Evolutionary conservation across 805 yeast genomes (phyloP).

Genomic region (Candida michaelii): DNA sequence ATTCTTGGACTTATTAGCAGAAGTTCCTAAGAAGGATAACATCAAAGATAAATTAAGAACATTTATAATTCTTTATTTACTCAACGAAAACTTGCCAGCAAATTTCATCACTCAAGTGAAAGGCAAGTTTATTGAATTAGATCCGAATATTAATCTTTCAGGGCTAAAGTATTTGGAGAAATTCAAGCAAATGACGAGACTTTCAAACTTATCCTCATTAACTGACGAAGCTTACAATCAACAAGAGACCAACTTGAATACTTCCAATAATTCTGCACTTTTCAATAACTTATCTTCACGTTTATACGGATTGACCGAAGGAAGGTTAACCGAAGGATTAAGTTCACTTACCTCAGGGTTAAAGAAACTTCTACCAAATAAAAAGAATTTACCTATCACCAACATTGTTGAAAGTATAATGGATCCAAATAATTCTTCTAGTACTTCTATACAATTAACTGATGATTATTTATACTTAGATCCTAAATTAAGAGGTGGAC

Average conservation of each 20-base stretch:
- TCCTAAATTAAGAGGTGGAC: constrained; percentile 88
- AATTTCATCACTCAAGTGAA: constrained; percentile 56
- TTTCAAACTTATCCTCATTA: constrained; percentile 20
- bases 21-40: constrained; percentile 55
- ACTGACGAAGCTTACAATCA: constrained; percentile 14
- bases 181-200: constrained; percentile 58
- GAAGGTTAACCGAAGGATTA: constrained; percentile 82
- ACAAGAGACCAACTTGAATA: constrained; percentile 19
- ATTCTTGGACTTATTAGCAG: constrained; percentile 59
- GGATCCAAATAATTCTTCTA: constrained; percentile 72
- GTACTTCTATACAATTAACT: constrained; percentile 65
- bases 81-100: constrained; percentile 45
- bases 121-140: constrained; percentile 50
- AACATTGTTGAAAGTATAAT: constrained; percentile 87
- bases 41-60: constrained; percentile 79
- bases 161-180: constrained; percentile 75
- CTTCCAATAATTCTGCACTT: constrained; percentile 49
- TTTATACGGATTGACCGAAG: constrained; percentile 80
- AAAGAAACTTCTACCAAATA: constrained; percentile 83
- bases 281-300: constrained; percentile 74
- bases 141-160: constrained; percentile 53
- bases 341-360: constrained; percentile 87
- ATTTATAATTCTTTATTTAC: constrained; percentile 72
- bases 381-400: constrained; percentile 85
- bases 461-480: constrained; percentile 91